These are phyloP conservation scores for Ophiostoma sp. DNA, from an alignment of 2,329 filamentous ascomycete species.

Conservation along the genomic window DNA sequence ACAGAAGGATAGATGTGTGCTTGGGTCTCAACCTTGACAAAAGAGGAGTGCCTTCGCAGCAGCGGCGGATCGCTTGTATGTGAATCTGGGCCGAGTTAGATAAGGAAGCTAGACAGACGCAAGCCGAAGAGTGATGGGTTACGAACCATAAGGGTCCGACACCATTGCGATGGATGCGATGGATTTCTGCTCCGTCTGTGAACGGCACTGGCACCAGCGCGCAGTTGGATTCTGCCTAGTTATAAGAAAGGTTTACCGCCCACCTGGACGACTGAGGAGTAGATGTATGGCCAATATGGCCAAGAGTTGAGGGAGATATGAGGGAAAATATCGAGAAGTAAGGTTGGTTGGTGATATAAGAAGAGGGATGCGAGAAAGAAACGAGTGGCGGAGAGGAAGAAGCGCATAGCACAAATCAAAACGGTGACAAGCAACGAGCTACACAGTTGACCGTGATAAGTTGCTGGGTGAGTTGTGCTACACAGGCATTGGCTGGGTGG, in stretches of 20 bases:
- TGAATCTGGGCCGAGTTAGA: conserved; percentile 33
- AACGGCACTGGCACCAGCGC: too few relatives aligned
- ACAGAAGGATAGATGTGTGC: conserved; percentile 66
- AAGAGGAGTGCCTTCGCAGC: conserved; percentile 67
- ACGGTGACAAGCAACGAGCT: background rate
- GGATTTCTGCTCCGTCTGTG: background rate
- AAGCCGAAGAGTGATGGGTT: background rate
- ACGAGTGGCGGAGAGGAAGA: background rate
- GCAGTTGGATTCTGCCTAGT: too few relatives aligned
- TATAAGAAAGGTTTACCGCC: too few relatives aligned
- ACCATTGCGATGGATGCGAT: background rate
- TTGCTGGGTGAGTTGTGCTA: background rate
- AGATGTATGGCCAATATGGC: background rate
- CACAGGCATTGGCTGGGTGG: background rate
- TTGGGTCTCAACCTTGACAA: conserved; percentile 66
- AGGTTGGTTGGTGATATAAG: background rate
- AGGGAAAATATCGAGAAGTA: background rate
- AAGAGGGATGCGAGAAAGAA: background rate
- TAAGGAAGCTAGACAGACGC: background rate
- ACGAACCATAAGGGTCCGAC: background rate
- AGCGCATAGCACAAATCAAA: background rate
- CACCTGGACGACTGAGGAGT: too few relatives aligned
- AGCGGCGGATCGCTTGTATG: conserved; percentile 67
- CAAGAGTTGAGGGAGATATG: background rate
- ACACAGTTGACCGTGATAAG: background rate